Base-by-base conservation (phyloP, 805 yeast genomes). In the Candida verbasci region DNA sequence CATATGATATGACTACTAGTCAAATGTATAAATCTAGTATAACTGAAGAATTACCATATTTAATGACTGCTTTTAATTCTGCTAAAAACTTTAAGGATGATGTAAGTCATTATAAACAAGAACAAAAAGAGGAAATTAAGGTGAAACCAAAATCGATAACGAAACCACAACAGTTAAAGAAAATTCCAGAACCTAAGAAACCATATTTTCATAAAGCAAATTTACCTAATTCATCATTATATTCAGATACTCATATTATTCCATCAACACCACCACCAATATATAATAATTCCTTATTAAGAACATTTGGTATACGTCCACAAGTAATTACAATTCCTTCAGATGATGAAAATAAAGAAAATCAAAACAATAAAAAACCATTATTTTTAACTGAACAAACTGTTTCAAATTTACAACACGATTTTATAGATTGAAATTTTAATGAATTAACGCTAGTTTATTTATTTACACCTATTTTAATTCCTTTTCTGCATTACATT, bases 21-120 rank as follows among this genome's bases (percentile, higher is more conserved):
- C 30, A 32, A 15, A 23, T 28, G 29, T 35, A 68, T 26, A 68
- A 67, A 42, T 70, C 84, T 0, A 73, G 82, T 6, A 60, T 82
- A 11, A 50, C 79, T 1, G 82, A 78, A 34, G 85, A 81, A 50
- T 53, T 82, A 42, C 91, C 91, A 1, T 72, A 71, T 40, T 56
- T 82, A 48, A 64, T 82, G 71, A 65, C 75, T 16, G 88, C 86
- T 12, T 82, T 82, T 49, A 72, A 76, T 51, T 75, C 77, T 41
- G 83, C 82, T 3, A 76, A 69, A 44, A 72, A 68, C 24, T 58
- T 77, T 11, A 82, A 78, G 39, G 72, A 73, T 43, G 86, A 78
- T 41, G 45, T 58, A 23, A 47, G 31, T 9, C 56, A 50, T 37
- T 56, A 44, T 43, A 45, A 46, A 35, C 54, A 50, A 17, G 53